A percentile compares a stretch with the other conserved stretches of the same genome.
Evolutionary conservation across 1,284 basidiomycete species (phyloP).

Genomic region (Lignosus rhinocerotis): DNA sequence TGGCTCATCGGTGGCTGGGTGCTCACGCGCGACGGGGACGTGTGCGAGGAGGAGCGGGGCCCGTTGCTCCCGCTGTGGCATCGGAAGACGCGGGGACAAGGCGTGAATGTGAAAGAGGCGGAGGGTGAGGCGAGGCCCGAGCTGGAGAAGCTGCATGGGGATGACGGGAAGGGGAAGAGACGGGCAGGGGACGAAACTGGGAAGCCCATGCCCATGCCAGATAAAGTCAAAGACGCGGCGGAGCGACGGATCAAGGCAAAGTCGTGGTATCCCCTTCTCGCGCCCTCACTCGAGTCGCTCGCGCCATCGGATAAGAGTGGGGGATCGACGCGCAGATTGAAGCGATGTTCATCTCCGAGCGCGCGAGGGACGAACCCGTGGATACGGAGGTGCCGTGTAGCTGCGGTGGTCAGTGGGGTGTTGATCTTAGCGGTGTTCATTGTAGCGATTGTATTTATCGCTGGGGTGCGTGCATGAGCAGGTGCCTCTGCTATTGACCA

Average conservation of each 20-base stretch:
- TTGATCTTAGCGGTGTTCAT: constrained; percentile 39
- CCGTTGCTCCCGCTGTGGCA: constrained; percentile 39
- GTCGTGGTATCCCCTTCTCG: constrained; percentile 26
- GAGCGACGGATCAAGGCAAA: constrained; percentile 16
- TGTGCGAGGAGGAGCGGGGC: constrained; percentile 23
- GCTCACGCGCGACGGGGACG: constrained; percentile 39
- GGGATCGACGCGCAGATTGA: constrained; percentile 21
- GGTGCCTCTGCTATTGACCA: not conserved
- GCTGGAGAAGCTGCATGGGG: not conserved
- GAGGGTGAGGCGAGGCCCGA: not conserved
- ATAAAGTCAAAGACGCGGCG: constrained; percentile 6
- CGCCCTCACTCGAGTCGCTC: constrained; percentile 28
- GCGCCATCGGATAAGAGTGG: constrained; percentile 24
- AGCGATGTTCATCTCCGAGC: constrained; percentile 15
- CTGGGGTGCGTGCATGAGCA: constrained; percentile 13
- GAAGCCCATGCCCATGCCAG: not conserved
- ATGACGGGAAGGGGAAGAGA: not conserved
- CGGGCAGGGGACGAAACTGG: not conserved
- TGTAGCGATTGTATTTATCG: constrained; percentile 40
- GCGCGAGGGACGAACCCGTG: constrained; percentile 37
- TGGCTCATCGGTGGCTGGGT: constrained; percentile 78
- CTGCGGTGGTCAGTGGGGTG: constrained; percentile 43
- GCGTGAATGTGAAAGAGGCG: not conserved
- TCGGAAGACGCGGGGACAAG: constrained; percentile 5
- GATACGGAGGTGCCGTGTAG: constrained; percentile 47